A percentile compares a stretch with the other conserved stretches of the same genome.
Conservation (phyloP, 352 stramenopile genomes). For the Peronospora belbahrii region DNA sequence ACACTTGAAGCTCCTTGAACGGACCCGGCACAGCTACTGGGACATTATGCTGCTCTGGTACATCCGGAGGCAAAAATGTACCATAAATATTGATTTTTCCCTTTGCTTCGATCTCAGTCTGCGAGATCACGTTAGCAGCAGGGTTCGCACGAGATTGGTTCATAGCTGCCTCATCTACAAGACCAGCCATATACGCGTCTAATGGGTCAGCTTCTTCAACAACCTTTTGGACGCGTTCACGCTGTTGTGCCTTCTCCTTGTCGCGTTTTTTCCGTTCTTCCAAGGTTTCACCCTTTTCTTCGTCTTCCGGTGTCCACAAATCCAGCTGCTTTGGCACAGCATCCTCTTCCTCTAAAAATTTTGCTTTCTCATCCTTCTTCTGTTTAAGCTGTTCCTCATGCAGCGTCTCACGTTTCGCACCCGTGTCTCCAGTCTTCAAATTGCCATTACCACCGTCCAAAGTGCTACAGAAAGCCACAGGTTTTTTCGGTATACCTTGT, state of each 20-base stretch:
- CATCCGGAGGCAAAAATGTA: conserved; percentile 60
- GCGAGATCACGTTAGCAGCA: conserved; percentile 74
- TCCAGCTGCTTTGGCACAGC: conserved; percentile 55
- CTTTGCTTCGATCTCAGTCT: conserved; percentile 72
- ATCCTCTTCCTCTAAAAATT: conserved; percentile 67
- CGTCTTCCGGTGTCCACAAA: conserved; percentile 56
- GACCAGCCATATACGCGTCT: conserved; percentile 82
- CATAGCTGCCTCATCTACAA: conserved; percentile 70
- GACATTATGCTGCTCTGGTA: conserved; percentile 14
- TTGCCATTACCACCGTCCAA: conserved; percentile 12
- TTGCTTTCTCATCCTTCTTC: conserved; percentile 46
- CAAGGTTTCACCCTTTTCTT: conserved; percentile 48
- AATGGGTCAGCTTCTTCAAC: conserved; percentile 77
- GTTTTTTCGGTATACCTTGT: conserved; percentile 12
- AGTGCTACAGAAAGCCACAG: conserved; percentile 15
- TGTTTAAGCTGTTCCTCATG: conserved; percentile 55
- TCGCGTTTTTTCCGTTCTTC: conserved; percentile 47
- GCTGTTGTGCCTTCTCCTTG: conserved; percentile 36
- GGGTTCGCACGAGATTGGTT: conserved; percentile 64
- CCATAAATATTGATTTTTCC: conserved; percentile 82
- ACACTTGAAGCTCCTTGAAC: neutral
- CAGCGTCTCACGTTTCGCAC: conserved; percentile 22
- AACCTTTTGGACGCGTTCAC: conserved; percentile 59
- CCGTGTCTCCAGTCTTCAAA: conserved; percentile 24
- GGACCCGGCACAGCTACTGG: neutral